phyloP scores from a whole-genome alignment of 352 stramenopile species.

The Plasmopara viticola region DNA sequence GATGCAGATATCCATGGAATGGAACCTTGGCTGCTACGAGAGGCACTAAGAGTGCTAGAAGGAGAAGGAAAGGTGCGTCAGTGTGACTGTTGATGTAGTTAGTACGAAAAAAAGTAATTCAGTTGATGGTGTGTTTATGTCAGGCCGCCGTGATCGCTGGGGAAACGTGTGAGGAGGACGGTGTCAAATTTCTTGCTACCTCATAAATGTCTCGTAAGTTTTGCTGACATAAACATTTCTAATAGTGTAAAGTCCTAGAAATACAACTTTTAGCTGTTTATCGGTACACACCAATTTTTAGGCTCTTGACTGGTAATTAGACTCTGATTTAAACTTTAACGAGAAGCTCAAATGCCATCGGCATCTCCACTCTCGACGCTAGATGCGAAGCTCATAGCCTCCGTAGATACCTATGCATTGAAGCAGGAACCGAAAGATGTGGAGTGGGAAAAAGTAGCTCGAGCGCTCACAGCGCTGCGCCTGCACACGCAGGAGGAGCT shows the following conservation, averaged over 20 bases:
- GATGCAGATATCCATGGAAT: conserved; percentile 65
- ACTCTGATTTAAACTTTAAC: too few relatives aligned
- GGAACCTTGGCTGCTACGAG: conserved; percentile 77
- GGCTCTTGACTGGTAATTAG: too few relatives aligned
- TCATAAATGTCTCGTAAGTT: background rate
- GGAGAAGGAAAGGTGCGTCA: conserved; percentile 57
- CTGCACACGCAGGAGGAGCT: conserved; percentile 18
- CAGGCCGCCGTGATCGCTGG: conserved; percentile 73
- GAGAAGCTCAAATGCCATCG: too few relatives aligned
- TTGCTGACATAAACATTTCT: too few relatives aligned
- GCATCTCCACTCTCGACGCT: conserved; percentile 14
- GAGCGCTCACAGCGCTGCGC: conserved; percentile 11
- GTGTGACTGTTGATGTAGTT: background rate
- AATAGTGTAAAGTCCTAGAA: too few relatives aligned
- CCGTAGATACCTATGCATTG: conserved; percentile 2
- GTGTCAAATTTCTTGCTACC: conserved; percentile 77
- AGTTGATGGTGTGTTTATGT: background rate
- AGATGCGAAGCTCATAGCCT: conserved; percentile 16
- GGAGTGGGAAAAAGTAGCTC: conserved; percentile 18
- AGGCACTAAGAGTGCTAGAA: conserved; percentile 71
- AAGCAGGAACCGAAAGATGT: conserved; percentile 15
- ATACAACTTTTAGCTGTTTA: too few relatives aligned
- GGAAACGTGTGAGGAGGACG: conserved; percentile 78
- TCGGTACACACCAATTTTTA: too few relatives aligned
- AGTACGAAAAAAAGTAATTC: background rate